Percentiles rank a stretch among this genome's conserved stretches.
phyloP scores from a whole-genome alignment of 345 rosid genomes.

The Ailanthus altissimus region DNA sequence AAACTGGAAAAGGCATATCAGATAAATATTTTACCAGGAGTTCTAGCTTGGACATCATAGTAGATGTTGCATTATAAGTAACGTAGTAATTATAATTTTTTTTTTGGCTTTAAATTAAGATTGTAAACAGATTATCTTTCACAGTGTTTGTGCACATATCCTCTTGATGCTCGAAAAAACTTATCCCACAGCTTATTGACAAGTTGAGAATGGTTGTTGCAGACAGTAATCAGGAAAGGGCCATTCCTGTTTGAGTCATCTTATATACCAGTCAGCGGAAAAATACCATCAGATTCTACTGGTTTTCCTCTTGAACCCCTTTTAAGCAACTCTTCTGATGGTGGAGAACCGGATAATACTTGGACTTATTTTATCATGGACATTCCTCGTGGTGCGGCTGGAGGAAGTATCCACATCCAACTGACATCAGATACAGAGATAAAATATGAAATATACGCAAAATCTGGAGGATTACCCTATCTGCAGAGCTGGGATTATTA shows the following conservation, averaged over 20 bases:
- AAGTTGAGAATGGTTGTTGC: slow-evolving; percentile 46
- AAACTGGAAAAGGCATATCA: not conserved
- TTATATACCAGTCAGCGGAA: slow-evolving; percentile 64
- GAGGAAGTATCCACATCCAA: slow-evolving; percentile 80
- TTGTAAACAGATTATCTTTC: slow-evolving; percentile 1
- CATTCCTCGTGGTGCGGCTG: slow-evolving; percentile 86
- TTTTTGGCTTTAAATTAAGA: slow-evolving; percentile 14
- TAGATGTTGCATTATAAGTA: not conserved
- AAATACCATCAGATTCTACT: slow-evolving; percentile 54
- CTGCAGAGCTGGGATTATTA: slow-evolving; percentile 74
- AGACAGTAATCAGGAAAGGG: slow-evolving; percentile 77
- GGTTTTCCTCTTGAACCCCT: slow-evolving; percentile 71
- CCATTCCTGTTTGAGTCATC: slow-evolving; percentile 71
- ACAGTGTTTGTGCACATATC: slow-evolving; percentile 5
- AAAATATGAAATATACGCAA: slow-evolving; percentile 71
- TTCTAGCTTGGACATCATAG: not conserved
- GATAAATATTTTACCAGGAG: slow-evolving; percentile 3
- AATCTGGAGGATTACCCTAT: slow-evolving; percentile 78
- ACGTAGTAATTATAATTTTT: not conserved
- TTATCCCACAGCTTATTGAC: slow-evolving; percentile 27
- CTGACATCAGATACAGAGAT: slow-evolving; percentile 54
- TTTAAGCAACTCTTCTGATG: slow-evolving; percentile 58
- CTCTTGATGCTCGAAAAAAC: slow-evolving; percentile 33
- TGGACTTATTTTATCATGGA: slow-evolving; percentile 84
- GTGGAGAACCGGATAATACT: slow-evolving; percentile 43